Base-by-base conservation (phyloP, 202 grass and related monocot species). In the Zoysia matrella region DNA sequence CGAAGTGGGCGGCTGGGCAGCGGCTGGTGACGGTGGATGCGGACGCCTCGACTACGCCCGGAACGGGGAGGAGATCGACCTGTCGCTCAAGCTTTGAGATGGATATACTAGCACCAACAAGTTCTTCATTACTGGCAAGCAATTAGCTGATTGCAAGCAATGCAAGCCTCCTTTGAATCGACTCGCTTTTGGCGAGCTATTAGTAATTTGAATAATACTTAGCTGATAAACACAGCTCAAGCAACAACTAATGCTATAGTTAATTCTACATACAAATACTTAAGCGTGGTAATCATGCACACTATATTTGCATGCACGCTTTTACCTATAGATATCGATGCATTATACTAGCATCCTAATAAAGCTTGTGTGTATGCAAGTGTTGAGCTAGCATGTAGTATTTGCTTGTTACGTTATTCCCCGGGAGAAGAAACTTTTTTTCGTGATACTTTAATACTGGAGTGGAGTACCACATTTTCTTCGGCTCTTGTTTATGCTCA, bases 51-150 rank as follows among this genome's bases (percentile, higher is more conserved):
- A 4, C 83, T 14, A 8, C 11, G 45, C 4, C n/a, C 4, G 58
- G 47, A 54, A 82, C 5, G 79, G 40, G 55, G 66, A 84, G 65
- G 89, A 87, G 77, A 77, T 91, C 67, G 89, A 91, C 61, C 42
- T 91, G 77, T 91, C 89, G 11, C 89, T 91, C 8, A 91, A 51
- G 85, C 85, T 91, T 47, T 91, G 84, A 90, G 43, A 57, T 73
- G 65, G 48, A 41, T 41, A 18, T 15, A 46, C 41, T 39, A 14
- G n/a, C 16, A 58, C 1, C 5, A 58, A 18, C 5, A 58, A 65
- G 7, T 66, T 44, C 36, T 45, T 74, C 41, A 41, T 30, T 40
- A 47, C 49, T 82, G 69, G 6, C 45, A 22, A 3, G 4, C 8
- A 18, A 48, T 3, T 14, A n/a, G 22, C 13, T 52, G 9, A 22